Evolutionary conservation across 306 rosid species (phyloP), one percentile per base, ranked within the genome.

Genomic region (Neltuma alba): DNA sequence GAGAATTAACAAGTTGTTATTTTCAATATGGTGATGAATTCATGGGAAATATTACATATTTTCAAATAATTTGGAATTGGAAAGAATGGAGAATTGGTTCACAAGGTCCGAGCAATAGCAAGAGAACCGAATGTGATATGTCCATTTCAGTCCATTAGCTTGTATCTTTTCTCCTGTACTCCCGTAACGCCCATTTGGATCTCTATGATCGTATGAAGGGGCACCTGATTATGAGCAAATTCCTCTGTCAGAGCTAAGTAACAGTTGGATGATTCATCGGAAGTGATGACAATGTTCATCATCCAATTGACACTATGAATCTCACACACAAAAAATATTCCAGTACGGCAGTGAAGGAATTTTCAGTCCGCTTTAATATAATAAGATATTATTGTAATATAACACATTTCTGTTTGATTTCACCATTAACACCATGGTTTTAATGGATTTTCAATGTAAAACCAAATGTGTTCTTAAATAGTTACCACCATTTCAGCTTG

Each of bases 121-220:
- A 76, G 77, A 61, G 34, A 67, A 77, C 11, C 80, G 70, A 36
- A n/a, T 52, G 23, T 48, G 74, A 62, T 64, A 20, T 68, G 18
- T 36, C 80, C 36, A 47, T 78, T 81, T 86, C 82, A 95, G 81
- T 92, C 94, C 98, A 96, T 96, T 70, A 96, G 93, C 79, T 93
- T 96, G 92, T 96, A 96, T 82, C 98, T 82, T 88, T 93, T 96
- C 90, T 93, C 99, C 83, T 90, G 97, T 54, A 96, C 99, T 12
- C 99, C 99, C 4, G 96, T 85, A 72, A 96, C 99, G 82, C 98
- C 99, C 99, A 96, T 93, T 85, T 93, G 98, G 77, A 96, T 96
- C 91, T 96, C 99, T 77, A 96, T 91, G 58, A 96, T 96, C 2
- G 99, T 96, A 75, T 96, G 99, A 69, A 96, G 98, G 8, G 99